These are phyloP conservation scores for Omphalotus guepiniiformis DNA, from an alignment of 768 basidiomycete genomes.

Conservation along the genomic window DNA sequence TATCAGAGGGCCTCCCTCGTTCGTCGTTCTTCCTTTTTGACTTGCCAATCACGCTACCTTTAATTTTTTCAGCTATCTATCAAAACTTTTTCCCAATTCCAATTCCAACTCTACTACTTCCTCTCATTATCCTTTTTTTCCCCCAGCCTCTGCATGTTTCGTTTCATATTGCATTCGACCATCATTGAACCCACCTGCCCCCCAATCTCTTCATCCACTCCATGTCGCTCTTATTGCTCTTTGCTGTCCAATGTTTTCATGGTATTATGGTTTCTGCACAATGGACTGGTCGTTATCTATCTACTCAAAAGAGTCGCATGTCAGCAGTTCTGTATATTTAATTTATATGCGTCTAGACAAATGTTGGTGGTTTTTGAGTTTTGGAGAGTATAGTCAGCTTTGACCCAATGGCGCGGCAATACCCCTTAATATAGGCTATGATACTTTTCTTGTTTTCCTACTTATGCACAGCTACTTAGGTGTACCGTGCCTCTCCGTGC, in stretches of 20 bases:
- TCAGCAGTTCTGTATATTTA: no score
- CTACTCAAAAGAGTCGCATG: no score
- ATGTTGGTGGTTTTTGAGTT: no score
- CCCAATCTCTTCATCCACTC: neutral
- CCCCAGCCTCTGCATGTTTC: neutral
- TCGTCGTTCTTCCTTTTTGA: neutral
- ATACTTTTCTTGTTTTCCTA: no score
- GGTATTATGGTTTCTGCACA: conserved; percentile 4
- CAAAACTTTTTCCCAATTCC: neutral
- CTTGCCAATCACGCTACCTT: neutral
- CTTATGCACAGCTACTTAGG: no score
- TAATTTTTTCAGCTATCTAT: neutral
- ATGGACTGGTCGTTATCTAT: neutral
- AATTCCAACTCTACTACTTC: neutral
- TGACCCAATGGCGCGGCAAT: no score
- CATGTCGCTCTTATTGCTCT: conserved; percentile 6
- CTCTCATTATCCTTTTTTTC: neutral
- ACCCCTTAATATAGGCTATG: no score
- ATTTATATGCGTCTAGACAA: no score
- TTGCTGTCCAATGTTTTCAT: conserved; percentile 9
- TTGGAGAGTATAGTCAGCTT: no score
- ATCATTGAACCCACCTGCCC: conserved; percentile 1
- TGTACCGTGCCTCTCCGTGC: no score
- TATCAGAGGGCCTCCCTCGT: neutral
- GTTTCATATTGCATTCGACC: conserved; percentile 6